Conservation (phyloP, 148 eudicot genomes). For the Vaccinium corymbosum region DNA sequence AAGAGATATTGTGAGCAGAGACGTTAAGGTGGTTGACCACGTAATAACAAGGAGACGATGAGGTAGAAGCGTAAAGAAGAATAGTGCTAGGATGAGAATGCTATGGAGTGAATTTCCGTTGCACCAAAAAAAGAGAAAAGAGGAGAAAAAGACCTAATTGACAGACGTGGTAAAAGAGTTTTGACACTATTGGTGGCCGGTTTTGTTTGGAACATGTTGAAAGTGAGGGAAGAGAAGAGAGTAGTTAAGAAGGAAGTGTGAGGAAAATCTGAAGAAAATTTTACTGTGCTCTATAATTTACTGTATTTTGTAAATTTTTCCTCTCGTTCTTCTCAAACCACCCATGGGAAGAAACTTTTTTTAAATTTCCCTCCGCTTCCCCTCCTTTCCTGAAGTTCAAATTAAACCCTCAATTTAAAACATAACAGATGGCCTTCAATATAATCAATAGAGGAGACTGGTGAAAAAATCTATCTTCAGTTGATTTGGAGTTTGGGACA, state of each 20-base stretch:
- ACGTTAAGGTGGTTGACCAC: not conserved
- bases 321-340: too few relatives aligned
- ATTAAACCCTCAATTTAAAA: not conserved
- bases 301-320: too few relatives aligned
- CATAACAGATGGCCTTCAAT: not conserved
- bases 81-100: not conserved
- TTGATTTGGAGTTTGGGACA: not conserved
- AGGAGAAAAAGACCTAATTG: not conserved
- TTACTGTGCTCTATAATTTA: too few relatives aligned
- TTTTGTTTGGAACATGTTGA: too few relatives aligned
- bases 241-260: too few relatives aligned
- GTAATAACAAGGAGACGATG: not conserved
- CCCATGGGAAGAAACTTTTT: too few relatives aligned
- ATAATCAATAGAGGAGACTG: not conserved
- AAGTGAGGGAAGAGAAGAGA: too few relatives aligned
- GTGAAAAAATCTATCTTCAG: not conserved
- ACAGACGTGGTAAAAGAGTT: too few relatives aligned
- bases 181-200: too few relatives aligned
- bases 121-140: not conserved
- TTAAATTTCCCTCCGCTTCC: too few relatives aligned
- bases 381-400: too few relatives aligned
- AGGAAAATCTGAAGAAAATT: too few relatives aligned
- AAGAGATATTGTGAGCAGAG: not conserved
- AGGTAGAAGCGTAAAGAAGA: not conserved
- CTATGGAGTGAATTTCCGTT: not conserved